Evolutionary conservation across 2,329 filamentous ascomycete genomes (phyloP).

Genomic region (Diaporthe humulicola): DNA sequence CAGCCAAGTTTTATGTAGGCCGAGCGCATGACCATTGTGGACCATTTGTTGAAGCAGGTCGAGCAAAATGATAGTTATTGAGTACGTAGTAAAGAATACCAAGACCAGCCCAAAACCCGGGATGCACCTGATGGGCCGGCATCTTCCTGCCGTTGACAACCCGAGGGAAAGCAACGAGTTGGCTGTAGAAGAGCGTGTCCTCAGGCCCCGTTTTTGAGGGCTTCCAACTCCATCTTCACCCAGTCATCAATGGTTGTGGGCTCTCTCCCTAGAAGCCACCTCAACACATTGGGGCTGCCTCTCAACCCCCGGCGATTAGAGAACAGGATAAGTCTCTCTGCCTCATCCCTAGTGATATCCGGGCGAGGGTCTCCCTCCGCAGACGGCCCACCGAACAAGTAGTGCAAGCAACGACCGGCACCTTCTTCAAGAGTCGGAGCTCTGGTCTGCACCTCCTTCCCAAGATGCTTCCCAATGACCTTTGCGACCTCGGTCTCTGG

Average conservation of each 20-base stretch:
- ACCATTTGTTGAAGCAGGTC: too few species aligned
- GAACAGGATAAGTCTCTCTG: conserved; percentile 43
- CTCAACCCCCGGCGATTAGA: conserved; percentile 43
- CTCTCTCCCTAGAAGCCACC: conserved; percentile 44
- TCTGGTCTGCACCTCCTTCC: conserved; percentile 12
- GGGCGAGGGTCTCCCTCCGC: conserved; percentile 34
- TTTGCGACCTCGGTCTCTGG: conserved; percentile 34
- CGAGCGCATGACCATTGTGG: too few species aligned
- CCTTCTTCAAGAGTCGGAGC: background rate
- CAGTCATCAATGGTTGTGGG: conserved; percentile 39
- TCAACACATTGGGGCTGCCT: conserved; percentile 44
- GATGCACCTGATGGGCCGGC: background rate
- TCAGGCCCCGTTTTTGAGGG: background rate
- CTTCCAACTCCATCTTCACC: background rate
- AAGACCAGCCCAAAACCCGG: too few species aligned
- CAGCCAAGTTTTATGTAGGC: too few species aligned
- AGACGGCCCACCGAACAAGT: background rate
- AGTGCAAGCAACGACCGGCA: background rate
- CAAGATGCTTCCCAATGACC: conserved; percentile 26
- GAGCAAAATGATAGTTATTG: too few species aligned
- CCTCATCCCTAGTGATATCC: conserved; percentile 41
- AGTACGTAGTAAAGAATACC: too few species aligned
- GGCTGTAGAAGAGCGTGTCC: background rate
- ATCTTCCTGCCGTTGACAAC: background rate
- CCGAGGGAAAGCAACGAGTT: too few species aligned